Evolutionary conservation across 495 filamentous ascomycete species (phyloP).

Genomic region (Aspergillus nanangensis): DNA sequence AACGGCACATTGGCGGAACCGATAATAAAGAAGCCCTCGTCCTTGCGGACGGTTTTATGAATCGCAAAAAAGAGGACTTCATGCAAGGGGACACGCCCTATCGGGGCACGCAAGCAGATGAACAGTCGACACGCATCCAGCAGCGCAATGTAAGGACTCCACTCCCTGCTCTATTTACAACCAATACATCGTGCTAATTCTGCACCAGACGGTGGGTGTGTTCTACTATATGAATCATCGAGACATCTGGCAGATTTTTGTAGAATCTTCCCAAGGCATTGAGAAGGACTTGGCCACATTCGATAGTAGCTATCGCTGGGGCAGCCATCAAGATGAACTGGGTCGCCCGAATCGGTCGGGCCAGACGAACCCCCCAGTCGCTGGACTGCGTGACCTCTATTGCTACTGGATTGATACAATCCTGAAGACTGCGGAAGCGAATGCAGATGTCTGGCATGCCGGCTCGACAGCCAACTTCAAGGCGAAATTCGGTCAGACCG

Average conservation of each 20-base stretch:
- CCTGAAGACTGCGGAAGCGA: no score
- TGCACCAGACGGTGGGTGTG: background rate
- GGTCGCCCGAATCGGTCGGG: background rate
- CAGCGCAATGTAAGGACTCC: background rate
- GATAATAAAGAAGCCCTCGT: background rate
- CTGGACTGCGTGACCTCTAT: constrained; percentile 2
- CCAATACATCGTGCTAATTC: background rate
- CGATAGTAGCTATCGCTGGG: background rate
- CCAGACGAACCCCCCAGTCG: no score
- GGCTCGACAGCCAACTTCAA: no score
- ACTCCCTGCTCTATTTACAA: background rate
- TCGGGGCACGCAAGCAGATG: background rate
- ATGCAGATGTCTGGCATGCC: no score
- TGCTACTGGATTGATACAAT: constrained; percentile 2
- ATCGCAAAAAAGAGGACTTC: background rate
- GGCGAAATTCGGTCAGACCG: no score
- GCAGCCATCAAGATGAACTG: background rate
- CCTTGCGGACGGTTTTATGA: background rate
- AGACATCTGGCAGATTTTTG: background rate
- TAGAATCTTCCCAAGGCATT: constrained; percentile 1
- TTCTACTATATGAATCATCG: constrained; percentile 1
- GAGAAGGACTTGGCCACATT: background rate
- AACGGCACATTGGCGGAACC: background rate
- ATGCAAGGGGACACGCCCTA: background rate
- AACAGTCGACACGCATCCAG: background rate